Conservation (phyloP, 2,329 filamentous ascomycete genomes). For the Trichoderma sp. region DNA sequence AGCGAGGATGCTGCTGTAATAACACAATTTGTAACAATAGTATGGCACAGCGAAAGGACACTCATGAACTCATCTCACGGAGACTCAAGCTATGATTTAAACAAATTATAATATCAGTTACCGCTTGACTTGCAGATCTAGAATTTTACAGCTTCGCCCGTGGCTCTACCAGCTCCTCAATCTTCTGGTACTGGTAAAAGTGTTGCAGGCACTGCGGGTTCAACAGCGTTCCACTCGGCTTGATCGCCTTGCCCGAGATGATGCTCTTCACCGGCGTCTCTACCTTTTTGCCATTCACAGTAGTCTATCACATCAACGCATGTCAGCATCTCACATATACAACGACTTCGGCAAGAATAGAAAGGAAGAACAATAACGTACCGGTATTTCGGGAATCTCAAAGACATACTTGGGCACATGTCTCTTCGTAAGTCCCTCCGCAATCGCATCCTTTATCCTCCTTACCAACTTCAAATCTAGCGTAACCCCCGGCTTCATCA, state of each 20-base stretch:
- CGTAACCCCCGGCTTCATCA: conserved; percentile 54
- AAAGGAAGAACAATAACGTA: conserved; percentile 41
- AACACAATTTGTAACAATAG: neutral
- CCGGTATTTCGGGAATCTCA: conserved; percentile 76
- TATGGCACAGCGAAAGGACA: neutral
- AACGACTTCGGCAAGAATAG: neutral
- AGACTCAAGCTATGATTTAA: neutral
- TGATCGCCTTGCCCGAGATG: conserved; percentile 70
- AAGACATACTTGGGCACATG: conserved; percentile 79
- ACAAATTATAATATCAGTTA: neutral
- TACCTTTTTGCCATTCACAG: conserved; percentile 82
- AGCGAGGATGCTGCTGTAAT: neutral
- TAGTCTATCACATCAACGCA: conserved; percentile 51
- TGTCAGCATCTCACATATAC: conserved; percentile 23
- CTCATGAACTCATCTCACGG: neutral
- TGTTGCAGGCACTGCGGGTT: conserved; percentile 74
- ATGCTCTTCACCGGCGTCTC: conserved; percentile 83
- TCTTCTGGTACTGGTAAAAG: conserved; percentile 67
- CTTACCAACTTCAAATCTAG: conserved; percentile 55
- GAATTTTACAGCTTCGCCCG: conserved; percentile 32
- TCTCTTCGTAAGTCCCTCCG: conserved; percentile 62
- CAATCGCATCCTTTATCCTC: conserved; percentile 63
- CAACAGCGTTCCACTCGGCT: conserved; percentile 70
- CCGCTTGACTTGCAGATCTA: neutral
- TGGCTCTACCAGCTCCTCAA: conserved; percentile 33